Evolutionary conservation across 176 grass and related monocot species (phyloP).

Genomic region (Aegilops bicornis): DNA sequence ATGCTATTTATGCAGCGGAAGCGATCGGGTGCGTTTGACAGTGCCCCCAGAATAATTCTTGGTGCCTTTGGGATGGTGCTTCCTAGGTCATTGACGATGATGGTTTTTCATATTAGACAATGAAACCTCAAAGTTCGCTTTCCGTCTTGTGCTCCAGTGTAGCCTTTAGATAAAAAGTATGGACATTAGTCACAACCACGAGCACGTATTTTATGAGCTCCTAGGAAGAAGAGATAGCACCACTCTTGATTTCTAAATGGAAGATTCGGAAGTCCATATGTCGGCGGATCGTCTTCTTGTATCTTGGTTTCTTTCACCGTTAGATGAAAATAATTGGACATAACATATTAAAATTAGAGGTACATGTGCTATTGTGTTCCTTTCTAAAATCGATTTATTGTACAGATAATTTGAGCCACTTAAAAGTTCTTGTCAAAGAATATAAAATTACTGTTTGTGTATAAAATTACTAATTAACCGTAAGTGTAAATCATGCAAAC

Average conservation of each 20-base stretch:
- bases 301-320: constrained; percentile 54
- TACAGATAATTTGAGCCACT: background rate
- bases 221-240: constrained; percentile 57
- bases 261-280: constrained; percentile 75
- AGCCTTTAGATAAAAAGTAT: constrained; percentile 62
- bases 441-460: background rate
- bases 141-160: constrained; percentile 60
- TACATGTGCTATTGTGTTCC: background rate
- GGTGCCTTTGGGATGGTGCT: too few relatives aligned
- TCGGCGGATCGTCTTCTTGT: constrained; percentile 73
- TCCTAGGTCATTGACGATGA: too few relatives aligned
- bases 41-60: background rate
- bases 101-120: constrained; percentile 11
- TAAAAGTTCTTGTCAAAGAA: background rate
- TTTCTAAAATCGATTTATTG: constrained; percentile 9
- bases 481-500: background rate
- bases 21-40: background rate
- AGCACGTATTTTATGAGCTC: constrained; percentile 73
- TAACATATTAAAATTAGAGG: background rate
- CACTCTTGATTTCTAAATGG: constrained; percentile 61
- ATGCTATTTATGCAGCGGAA: background rate
- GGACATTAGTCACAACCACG: constrained; percentile 60
- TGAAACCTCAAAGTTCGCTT: constrained; percentile 46
- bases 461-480: background rate
- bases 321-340: background rate